A percentile compares a stretch with the other conserved stretches of the same genome.
Evolutionary conservation across 2,329 filamentous ascomycete genomes (phyloP).

Genomic region (Xylogone sp.): DNA sequence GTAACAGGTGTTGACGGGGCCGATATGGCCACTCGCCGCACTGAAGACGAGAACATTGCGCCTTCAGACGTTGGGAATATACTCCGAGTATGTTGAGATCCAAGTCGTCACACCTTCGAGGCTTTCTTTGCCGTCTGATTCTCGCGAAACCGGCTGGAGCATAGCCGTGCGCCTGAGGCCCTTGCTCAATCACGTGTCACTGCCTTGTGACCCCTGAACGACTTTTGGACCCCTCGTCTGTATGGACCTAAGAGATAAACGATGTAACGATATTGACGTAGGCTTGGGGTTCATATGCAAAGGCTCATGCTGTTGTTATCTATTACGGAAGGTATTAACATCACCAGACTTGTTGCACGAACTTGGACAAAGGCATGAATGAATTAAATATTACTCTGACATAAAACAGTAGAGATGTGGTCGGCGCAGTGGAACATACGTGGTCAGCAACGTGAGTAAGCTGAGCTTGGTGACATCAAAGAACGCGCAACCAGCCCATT

Average conservation of each 20-base stretch:
- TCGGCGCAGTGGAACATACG: too few relatives aligned
- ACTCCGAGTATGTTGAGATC: conserved; percentile 2
- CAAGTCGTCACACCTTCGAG: neutral
- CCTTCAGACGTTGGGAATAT: conserved; percentile 5
- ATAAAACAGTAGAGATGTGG: too few relatives aligned
- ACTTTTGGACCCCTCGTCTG: neutral
- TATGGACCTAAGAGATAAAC: too few relatives aligned
- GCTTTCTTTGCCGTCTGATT: conserved; percentile 1
- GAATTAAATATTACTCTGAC: too few relatives aligned
- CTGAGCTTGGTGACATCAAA: neutral
- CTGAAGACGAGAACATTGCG: conserved; percentile 31
- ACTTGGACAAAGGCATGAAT: too few relatives aligned
- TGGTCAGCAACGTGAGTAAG: neutral
- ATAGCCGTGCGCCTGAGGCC: conserved; percentile 1
- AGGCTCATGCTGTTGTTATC: too few relatives aligned
- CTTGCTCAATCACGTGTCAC: neutral
- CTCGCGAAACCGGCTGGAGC: conserved; percentile 6
- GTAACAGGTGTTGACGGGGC: conserved; percentile 21
- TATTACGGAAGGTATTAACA: too few relatives aligned
- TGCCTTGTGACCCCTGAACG: neutral
- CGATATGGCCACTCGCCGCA: conserved; percentile 24
- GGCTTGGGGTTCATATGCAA: too few relatives aligned
- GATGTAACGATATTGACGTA: too few relatives aligned
- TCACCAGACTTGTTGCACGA: too few relatives aligned
- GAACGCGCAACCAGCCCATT: neutral